These are phyloP conservation scores for Metschnikowia anglica DNA, from an alignment of 805 yeast species.

Conservation along the genomic window DNA sequence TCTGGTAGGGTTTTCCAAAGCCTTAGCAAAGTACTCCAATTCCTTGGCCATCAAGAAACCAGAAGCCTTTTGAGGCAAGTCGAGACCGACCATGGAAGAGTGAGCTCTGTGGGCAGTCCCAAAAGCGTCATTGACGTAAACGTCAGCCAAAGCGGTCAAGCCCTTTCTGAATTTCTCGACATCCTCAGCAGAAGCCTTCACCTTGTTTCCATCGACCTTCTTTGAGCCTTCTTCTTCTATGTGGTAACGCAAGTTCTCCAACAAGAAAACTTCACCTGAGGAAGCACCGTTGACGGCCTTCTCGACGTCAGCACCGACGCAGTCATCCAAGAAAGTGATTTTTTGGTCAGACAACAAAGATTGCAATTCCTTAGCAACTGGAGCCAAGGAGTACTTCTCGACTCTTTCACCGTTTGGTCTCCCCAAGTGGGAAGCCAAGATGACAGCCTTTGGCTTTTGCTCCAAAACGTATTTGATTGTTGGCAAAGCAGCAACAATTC, in stretches of 20 bases:
- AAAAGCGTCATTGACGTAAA: conserved; percentile 87
- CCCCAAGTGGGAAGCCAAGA: conserved; percentile 96
- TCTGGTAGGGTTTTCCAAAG: conserved; percentile 95
- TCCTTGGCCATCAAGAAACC: conserved; percentile 99
- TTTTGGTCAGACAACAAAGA: conserved; percentile 59
- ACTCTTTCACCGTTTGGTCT: conserved; percentile 95
- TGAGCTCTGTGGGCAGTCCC: conserved; percentile 99
- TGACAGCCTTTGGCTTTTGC: conserved; percentile 85
- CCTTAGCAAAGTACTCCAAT: conserved; percentile 95
- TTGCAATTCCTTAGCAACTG: conserved; percentile 88
- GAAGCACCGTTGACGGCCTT: conserved; percentile 69
- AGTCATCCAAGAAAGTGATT: conserved; percentile 83
- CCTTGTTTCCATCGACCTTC: conserved; percentile 83
- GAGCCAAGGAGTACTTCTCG: conserved; percentile 87
- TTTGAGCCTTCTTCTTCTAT: conserved; percentile 96
- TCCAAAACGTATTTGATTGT: conserved; percentile 94
- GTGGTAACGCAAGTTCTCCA: conserved; percentile 98
- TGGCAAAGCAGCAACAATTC: conserved; percentile 99
- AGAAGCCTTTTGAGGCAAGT: conserved; percentile 93
- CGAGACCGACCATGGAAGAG: conserved; percentile 98
- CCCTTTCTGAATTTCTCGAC: conserved; percentile 87
- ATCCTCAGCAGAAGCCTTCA: conserved; percentile 83
- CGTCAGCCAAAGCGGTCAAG: conserved; percentile 92
- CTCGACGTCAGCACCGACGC: conserved; percentile 91
- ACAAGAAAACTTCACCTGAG: conserved; percentile 79